Evolutionary conservation across 2,329 filamentous ascomycete species (phyloP).

Genomic region (Clonostachys chloroleuca): DNA sequence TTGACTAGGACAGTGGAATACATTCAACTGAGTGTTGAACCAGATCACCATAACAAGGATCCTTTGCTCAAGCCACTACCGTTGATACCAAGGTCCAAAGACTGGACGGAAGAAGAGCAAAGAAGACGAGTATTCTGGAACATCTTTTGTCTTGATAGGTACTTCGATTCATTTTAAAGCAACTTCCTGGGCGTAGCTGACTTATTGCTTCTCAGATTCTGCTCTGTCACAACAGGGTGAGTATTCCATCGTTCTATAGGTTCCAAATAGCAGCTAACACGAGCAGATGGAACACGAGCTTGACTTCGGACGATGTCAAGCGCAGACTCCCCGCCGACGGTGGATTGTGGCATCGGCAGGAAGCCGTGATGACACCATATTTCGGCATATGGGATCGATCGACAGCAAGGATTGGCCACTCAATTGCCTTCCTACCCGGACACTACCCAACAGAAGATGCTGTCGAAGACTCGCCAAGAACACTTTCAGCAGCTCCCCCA

Average conservation of each 20-base stretch:
- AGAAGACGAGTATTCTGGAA: conserved; percentile 24
- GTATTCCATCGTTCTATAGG: background rate
- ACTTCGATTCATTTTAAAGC: background rate
- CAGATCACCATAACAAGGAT: conserved; percentile 5
- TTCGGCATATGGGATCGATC: conserved; percentile 40
- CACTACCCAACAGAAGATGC: conserved; percentile 17
- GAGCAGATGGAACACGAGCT: conserved; percentile 22
- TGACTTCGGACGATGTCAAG: conserved; percentile 21
- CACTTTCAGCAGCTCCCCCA: background rate
- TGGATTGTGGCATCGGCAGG: conserved; percentile 29
- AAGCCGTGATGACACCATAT: conserved; percentile 32
- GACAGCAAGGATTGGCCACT: conserved; percentile 27
- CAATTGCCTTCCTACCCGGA: conserved; percentile 27
- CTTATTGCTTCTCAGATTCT: conserved; percentile 7
- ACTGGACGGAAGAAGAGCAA: conserved; percentile 23
- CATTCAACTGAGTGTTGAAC: conserved; percentile 18
- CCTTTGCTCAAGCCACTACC: conserved; percentile 15
- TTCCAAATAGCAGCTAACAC: background rate
- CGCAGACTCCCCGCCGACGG: conserved; percentile 28
- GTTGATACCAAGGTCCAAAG: conserved; percentile 16
- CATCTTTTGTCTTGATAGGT: conserved; percentile 23
- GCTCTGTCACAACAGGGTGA: conserved; percentile 14
- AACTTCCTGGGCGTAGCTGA: no score
- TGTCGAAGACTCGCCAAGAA: background rate
- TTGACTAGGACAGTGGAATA: conserved; percentile 21